phyloP scores from a whole-genome alignment of 768 basidiomycete species.

The Mrakia gelida region DNA sequence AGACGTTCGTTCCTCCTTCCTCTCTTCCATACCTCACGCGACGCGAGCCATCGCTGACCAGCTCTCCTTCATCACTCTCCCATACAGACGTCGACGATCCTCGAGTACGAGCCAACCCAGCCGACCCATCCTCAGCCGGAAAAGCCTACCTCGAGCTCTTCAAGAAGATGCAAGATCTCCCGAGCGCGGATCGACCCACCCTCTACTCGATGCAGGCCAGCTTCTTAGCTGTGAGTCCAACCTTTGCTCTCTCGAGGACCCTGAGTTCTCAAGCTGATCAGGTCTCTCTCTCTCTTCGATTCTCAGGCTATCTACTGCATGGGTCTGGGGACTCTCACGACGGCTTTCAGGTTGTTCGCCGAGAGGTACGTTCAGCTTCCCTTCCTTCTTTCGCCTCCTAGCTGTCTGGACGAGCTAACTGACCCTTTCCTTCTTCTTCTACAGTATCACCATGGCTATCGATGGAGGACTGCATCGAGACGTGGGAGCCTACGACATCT shows the following conservation, averaged over 20 bases:
- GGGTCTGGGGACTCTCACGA: slow-evolving; percentile 80
- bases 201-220: slow-evolving; percentile 88
- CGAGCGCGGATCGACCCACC: slow-evolving; percentile 81
- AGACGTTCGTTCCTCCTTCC: slow-evolving; percentile 48
- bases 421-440: not conserved
- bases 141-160: slow-evolving; percentile 90
- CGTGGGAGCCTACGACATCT: slow-evolving; percentile 65
- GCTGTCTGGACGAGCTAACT: no score
- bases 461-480: slow-evolving; percentile 86
- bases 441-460: slow-evolving; percentile 66
- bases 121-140: slow-evolving; percentile 80
- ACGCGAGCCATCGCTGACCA: not conserved
- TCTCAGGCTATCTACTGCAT: slow-evolving; percentile 69
- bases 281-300: not conserved
- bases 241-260: not conserved
- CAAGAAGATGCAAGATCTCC: slow-evolving; percentile 76
- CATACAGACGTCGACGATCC: slow-evolving; percentile 71
- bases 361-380: slow-evolving; percentile 51
- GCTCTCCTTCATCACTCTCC: not conserved
- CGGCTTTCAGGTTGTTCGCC: slow-evolving; percentile 76
- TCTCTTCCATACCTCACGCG: not conserved
- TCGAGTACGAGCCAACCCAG: slow-evolving; percentile 74
- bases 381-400: not conserved
- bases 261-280: not conserved
- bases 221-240: slow-evolving; percentile 60